phyloP scores from a whole-genome alignment of 345 rosid genomes.

The Bretschneidera sinensis region DNA sequence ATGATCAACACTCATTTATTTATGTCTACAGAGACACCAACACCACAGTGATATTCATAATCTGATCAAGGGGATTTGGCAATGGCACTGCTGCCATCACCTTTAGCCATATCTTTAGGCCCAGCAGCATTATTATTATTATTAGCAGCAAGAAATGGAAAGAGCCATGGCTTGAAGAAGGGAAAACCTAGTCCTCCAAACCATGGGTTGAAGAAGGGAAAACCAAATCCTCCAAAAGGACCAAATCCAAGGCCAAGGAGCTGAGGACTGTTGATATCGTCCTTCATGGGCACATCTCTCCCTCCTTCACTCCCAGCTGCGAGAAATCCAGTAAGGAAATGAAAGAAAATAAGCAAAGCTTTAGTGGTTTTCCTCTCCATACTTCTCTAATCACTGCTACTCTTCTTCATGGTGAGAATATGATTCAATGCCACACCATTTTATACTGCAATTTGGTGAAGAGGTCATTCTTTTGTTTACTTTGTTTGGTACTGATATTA shows the following conservation, averaged over 20 bases:
- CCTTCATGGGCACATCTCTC: constrained; percentile 8
- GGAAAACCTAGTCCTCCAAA: constrained; percentile 4
- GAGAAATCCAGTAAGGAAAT: neutral
- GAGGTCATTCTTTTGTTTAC: neutral
- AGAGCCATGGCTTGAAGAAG: neutral
- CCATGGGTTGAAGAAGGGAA: neutral
- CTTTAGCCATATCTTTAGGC: too few species aligned
- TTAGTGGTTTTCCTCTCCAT: constrained; percentile 11
- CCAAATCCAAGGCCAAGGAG: neutral
- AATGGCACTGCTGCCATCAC: too few species aligned
- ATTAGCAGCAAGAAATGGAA: neutral
- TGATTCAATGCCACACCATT: neutral
- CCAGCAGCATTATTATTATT: too few species aligned
- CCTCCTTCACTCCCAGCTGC: neutral
- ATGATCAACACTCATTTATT: too few species aligned
- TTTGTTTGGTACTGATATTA: neutral
- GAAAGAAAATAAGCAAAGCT: neutral
- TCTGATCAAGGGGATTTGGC: neutral
- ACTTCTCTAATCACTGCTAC: neutral
- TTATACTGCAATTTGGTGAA: neutral
- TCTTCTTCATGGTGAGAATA: neutral
- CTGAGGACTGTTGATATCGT: constrained; percentile 1
- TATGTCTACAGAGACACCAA: too few species aligned
- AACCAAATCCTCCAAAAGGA: constrained; percentile 4
- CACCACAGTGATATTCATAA: too few species aligned